Conservation (phyloP, 129 eudicot genomes). For the Helichrysum umbraculigerum region DNA sequence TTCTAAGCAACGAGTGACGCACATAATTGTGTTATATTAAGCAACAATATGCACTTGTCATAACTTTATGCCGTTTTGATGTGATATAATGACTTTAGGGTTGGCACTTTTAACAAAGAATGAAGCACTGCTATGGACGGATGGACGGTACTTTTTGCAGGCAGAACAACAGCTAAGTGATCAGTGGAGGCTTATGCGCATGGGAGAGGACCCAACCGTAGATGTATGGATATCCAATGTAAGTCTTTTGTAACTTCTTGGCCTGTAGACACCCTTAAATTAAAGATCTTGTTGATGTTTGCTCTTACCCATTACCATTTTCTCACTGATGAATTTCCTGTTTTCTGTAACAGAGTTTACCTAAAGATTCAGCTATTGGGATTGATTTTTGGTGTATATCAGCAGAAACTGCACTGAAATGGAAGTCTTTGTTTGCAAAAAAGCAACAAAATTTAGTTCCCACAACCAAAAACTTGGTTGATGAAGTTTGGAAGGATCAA, state of each 20-base stretch:
- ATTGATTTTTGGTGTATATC: slow-evolving; percentile 95
- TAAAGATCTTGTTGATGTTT: not conserved
- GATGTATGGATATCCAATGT: slow-evolving; percentile 92
- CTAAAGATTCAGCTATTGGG: slow-evolving; percentile 71
- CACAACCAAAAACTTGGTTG: slow-evolving; percentile 84
- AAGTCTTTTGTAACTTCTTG: slow-evolving; percentile 29
- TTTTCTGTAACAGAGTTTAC: slow-evolving; percentile 63
- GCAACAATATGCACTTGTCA: not conserved
- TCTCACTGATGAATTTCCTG: slow-evolving; percentile 17
- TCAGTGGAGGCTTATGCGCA: slow-evolving; percentile 95
- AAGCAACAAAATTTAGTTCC: slow-evolving; percentile 71
- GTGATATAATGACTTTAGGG: slow-evolving; percentile 39
- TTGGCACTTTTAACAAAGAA: slow-evolving; percentile 81
- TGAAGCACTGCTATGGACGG: slow-evolving; percentile 97
- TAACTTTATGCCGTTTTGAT: too few relatives aligned
- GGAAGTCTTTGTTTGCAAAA: slow-evolving; percentile 71
- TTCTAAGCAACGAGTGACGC: too few relatives aligned
- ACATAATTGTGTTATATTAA: not conserved
- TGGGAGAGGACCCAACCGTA: slow-evolving; percentile 84
- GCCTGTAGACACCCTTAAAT: not conserved
- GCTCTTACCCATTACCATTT: slow-evolving; percentile 16
- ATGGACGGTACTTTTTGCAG: slow-evolving; percentile 95
- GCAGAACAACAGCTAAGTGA: slow-evolving; percentile 72
- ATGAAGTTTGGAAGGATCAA: slow-evolving; percentile 87
- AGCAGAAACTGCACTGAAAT: slow-evolving; percentile 79